Percentiles rank a stretch among this genome's conserved stretches.
phyloP scores from a whole-genome alignment of 441 rosid genomes.

The Erysimum cheiri region DNA sequence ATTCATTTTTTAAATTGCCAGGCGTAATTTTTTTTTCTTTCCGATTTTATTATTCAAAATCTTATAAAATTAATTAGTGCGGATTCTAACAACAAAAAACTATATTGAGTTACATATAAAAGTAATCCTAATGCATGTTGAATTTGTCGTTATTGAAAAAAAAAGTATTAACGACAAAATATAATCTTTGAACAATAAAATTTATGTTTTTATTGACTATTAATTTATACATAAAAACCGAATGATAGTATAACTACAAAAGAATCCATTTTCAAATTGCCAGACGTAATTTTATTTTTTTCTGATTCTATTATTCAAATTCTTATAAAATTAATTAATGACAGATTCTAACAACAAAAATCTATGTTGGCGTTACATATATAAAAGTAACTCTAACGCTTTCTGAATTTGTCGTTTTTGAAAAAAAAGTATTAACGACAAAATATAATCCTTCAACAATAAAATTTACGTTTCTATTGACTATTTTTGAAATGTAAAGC shows the following conservation, averaged over 20 bases:
- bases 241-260: neutral
- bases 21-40: neutral
- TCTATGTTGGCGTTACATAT: neutral
- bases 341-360: neutral
- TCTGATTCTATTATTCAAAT: neutral
- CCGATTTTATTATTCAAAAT: neutral
- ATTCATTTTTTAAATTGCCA: neutral
- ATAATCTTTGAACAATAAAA: neutral
- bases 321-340: neutral
- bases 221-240: neutral
- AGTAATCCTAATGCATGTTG: neutral
- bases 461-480: neutral
- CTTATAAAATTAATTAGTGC: neutral
- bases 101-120: neutral
- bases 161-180: constrained; percentile 3
- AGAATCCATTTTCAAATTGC: neutral
- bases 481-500: neutral
- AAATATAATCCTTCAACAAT: neutral
- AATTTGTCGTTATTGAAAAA: neutral
- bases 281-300: neutral
- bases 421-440: neutral
- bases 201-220: neutral
- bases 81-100: neutral
- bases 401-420: neutral
- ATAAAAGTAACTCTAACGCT: neutral